Percentiles rank a stretch among this genome's conserved stretches.
Conservation (phyloP, 2,329 filamentous ascomycete species). For the Fusarium sp. region DNA sequence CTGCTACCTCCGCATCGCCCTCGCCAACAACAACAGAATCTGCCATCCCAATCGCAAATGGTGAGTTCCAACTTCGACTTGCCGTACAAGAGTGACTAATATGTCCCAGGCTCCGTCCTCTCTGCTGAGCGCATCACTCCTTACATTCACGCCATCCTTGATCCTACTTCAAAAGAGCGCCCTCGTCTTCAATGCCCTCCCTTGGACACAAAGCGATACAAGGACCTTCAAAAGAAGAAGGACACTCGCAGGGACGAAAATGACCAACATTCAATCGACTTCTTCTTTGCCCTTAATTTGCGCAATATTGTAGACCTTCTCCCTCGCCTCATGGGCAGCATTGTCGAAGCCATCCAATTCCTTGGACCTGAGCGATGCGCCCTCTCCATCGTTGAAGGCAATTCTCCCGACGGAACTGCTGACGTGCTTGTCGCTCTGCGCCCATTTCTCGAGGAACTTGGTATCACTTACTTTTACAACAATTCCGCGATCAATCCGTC, state of each 20-base stretch:
- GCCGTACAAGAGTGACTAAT: background rate
- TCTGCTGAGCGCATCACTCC: conserved; percentile 30
- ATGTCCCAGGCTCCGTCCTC: conserved; percentile 47
- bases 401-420: conserved; percentile 63
- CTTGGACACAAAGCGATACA: conserved; percentile 36
- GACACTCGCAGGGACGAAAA: background rate
- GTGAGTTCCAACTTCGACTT: background rate
- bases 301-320: conserved; percentile 56
- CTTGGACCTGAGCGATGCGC: conserved; percentile 61
- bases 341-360: conserved; percentile 60
- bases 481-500: conserved; percentile 56
- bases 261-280: conserved; percentile 39
- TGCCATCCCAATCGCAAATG: conserved; percentile 4
- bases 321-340: conserved; percentile 60
- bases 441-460: conserved; percentile 50
- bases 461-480: conserved; percentile 54
- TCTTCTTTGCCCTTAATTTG: conserved; percentile 66
- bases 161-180: conserved; percentile 39
- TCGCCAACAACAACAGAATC: background rate
- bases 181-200: conserved; percentile 44
- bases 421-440: conserved; percentile 58
- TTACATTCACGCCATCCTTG: conserved; percentile 46
- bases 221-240: conserved; percentile 24
- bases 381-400: conserved; percentile 65
- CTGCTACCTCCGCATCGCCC: background rate